Percentiles rank a stretch among this genome's conserved stretches.
Conservation (phyloP, 2,329 filamentous ascomycete species). For the Rutstroemia sp. region DNA sequence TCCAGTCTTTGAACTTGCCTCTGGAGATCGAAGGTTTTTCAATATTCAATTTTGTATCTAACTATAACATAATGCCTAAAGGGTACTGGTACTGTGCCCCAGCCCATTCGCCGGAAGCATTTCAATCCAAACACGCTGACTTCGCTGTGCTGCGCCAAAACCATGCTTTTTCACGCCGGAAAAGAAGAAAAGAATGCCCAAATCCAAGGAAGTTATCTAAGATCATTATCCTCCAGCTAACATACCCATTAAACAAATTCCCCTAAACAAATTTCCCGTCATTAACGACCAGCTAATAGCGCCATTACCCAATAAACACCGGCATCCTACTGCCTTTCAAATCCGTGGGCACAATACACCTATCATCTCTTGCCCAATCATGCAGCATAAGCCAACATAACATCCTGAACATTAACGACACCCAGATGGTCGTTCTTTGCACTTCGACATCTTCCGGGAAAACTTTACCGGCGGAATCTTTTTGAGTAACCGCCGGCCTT, state of each 20-base stretch:
- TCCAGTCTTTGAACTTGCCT: too few relatives aligned
- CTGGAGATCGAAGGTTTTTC: too few relatives aligned
- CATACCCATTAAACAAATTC: neutral
- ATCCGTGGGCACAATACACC: conserved; percentile 46
- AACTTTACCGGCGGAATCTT: conserved; percentile 17
- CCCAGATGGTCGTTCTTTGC: conserved; percentile 40
- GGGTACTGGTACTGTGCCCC: neutral
- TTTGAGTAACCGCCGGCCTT: conserved; percentile 32
- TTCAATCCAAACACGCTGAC: neutral
- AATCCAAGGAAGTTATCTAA: neutral
- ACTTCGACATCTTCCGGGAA: neutral
- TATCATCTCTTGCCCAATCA: conserved; percentile 48
- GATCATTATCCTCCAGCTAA: neutral
- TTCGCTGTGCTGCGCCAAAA: neutral
- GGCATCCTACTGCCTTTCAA: conserved; percentile 47
- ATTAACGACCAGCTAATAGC: neutral
- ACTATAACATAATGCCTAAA: neutral
- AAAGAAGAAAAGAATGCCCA: neutral
- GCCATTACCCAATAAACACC: conserved; percentile 40
- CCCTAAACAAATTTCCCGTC: neutral
- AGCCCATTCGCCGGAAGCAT: neutral
- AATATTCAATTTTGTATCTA: too few relatives aligned
- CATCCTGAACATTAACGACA: conserved; percentile 48
- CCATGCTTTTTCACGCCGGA: neutral
- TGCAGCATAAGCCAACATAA: conserved; percentile 51